phyloP scores from a whole-genome alignment of 306 rosid species.

The Cicer pinnatifidum region DNA sequence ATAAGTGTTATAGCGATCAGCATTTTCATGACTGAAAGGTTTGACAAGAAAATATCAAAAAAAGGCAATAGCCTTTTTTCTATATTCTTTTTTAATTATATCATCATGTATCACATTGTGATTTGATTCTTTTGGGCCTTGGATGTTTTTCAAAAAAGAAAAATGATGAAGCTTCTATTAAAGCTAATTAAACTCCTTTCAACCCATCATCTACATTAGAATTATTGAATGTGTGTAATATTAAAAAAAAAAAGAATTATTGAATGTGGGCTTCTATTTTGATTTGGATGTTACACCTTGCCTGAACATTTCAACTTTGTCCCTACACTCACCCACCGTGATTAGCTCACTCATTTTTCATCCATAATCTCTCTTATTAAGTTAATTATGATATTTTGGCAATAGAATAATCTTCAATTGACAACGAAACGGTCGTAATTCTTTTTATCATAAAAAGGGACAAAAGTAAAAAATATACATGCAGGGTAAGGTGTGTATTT shows the following conservation, averaged over 20 bases:
- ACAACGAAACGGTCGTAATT: not conserved
- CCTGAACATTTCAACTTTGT: constrained; percentile 43
- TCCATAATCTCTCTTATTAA: not conserved
- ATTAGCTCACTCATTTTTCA: constrained; percentile 47
- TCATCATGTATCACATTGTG: constrained; percentile 44
- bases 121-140: constrained; percentile 54
- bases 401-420: constrained; percentile 36
- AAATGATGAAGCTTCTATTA: constrained; percentile 43
- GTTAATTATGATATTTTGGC: constrained; percentile 18
- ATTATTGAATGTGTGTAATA: constrained; percentile 43
- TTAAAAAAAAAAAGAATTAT: constrained; percentile 30
- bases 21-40: not conserved
- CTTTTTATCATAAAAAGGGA: too few species aligned
- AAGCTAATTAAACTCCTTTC: constrained; percentile 45
- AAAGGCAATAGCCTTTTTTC: constrained; percentile 47
- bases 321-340: constrained; percentile 72
- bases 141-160: constrained; percentile 51
- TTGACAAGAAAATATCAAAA: constrained; percentile 42
- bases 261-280: constrained; percentile 46
- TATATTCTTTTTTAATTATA: constrained; percentile 44
- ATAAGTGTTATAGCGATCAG: constrained; percentile 22
- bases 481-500: too few species aligned
- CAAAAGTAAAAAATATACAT: too few species aligned
- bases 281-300: constrained; percentile 70
- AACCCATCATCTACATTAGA: constrained; percentile 46